Evolutionary conservation across 2,329 filamentous ascomycete genomes (phyloP), one percentile per base, ranked within the genome.

Genomic region (Chalaropsis thielavioides): DNA sequence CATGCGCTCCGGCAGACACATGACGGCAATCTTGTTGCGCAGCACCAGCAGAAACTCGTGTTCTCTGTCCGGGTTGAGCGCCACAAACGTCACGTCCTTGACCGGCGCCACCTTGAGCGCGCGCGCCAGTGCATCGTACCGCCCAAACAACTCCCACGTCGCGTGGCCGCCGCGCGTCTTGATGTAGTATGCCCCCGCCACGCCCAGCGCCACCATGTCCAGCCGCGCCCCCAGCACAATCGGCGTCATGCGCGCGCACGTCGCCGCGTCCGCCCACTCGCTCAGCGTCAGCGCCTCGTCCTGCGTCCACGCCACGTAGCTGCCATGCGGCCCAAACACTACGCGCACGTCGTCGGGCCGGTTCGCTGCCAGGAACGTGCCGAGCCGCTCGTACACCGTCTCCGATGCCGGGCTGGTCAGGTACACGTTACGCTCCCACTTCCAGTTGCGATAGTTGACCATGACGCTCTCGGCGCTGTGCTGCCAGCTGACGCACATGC

Each of bases 41-140:
- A 66, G 43, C 5, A 66, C 43, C 17, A 66, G 38, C 17, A 66
- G 31, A 19, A 66, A 66, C 61, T 66, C 65, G n/a, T 64, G 41
- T 5, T 59, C 43, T 2, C 56, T n/a, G 24, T 66, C 65, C 10
- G 65, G 65, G 41, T 66, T 66, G 41, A 66, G 60, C 56, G 65
- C 65, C 17, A 66, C 65, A 64, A 66, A 66, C 10, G 61, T 43
- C 41, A 66, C 65, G 13, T 66, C 65, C 11, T 43, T 56, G 27
- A 38, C 27, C 44, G 43, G 54, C 15, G 62, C 58, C 24, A 44
- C 46, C 49, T 66, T 64, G 41, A 66, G 46, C 8, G 65, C 65
- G 19, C 61, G 46, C 24, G 56, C 58, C 40, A 66, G 27, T 44
- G 62, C 65, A 24, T 64, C 65, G 41, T 66, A 66, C 13, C 65